Conservation (phyloP, 1,139 yeast species). For the Nadsonia starkeyi-henricii region DNA sequence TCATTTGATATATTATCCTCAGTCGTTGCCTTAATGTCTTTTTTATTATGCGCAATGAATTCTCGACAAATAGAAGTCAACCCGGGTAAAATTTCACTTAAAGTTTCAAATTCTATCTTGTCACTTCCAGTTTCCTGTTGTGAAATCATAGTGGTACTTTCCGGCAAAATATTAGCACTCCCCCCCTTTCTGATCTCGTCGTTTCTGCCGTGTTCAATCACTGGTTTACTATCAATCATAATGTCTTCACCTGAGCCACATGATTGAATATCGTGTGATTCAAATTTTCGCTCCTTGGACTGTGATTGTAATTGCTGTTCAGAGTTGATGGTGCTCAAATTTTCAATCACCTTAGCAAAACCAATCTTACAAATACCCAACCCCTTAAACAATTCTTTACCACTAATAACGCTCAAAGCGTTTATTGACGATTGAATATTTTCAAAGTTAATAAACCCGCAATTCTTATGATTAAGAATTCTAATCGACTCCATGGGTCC, state of each 20-base stretch:
- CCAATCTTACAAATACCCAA: conserved; percentile 28
- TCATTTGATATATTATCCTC: not conserved
- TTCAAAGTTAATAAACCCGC: conserved; percentile 64
- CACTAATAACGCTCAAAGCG: conserved; percentile 64
- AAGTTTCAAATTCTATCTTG: not conserved
- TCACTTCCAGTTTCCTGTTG: not conserved
- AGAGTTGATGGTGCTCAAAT: not conserved
- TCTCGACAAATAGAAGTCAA: not conserved
- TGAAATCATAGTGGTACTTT: not conserved
- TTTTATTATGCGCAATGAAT: not conserved
- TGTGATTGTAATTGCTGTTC: not conserved
- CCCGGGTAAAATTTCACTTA: conserved; percentile 3
- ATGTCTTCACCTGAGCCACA: conserved; percentile 1
- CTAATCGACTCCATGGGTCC: conserved; percentile 48
- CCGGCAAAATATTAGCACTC: not conserved
- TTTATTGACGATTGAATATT: conserved; percentile 61
- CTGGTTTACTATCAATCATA: not conserved
- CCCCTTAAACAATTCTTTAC: conserved; percentile 71
- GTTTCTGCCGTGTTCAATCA: not conserved
- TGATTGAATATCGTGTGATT: not conserved
- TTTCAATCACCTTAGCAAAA: conserved; percentile 23
- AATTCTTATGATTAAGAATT: conserved; percentile 35
- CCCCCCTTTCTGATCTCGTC: not conserved
- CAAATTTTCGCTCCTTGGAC: not conserved
- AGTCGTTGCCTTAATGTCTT: no score